Evolutionary conservation across 2,329 filamentous ascomycete species (phyloP).

Genomic region (Aspergillus carbonarius): DNA sequence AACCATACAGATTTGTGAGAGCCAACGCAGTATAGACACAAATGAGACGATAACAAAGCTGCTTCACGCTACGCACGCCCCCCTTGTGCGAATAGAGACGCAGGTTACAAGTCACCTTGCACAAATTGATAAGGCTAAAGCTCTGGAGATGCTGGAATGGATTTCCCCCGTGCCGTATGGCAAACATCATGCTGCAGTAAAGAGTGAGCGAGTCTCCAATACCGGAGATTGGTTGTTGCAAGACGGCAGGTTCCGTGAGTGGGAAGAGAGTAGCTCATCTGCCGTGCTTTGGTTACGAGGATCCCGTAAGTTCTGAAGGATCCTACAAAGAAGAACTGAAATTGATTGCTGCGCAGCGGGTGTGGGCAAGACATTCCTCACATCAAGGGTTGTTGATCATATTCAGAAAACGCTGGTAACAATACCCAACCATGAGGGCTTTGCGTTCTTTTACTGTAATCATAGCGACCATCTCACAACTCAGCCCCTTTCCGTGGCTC

Average conservation of each 20-base stretch:
- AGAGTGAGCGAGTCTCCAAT: conserved; percentile 9
- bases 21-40: neutral
- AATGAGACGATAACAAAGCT: neutral
- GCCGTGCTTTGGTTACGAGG: conserved; percentile 22
- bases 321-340: neutral
- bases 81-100: neutral
- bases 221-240: conserved; percentile 22
- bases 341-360: conserved; percentile 14
- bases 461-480: conserved; percentile 12
- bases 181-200: conserved; percentile 13
- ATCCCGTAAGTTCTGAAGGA: neutral
- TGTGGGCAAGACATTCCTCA: conserved; percentile 29
- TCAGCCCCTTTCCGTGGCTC: conserved; percentile 31
- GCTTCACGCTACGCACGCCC: neutral
- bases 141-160: conserved; percentile 16
- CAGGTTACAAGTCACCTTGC: neutral
- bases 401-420: conserved; percentile 1
- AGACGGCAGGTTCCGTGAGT: conserved; percentile 11
- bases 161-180: conserved; percentile 20
- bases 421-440: neutral
- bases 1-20: neutral
- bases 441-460: conserved; percentile 5
- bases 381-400: conserved; percentile 27
- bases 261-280: conserved; percentile 17
- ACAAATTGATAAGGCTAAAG: neutral